Conservation (phyloP, 164 flowering plant genomes). For the Tinospora cordifolia region DNA sequence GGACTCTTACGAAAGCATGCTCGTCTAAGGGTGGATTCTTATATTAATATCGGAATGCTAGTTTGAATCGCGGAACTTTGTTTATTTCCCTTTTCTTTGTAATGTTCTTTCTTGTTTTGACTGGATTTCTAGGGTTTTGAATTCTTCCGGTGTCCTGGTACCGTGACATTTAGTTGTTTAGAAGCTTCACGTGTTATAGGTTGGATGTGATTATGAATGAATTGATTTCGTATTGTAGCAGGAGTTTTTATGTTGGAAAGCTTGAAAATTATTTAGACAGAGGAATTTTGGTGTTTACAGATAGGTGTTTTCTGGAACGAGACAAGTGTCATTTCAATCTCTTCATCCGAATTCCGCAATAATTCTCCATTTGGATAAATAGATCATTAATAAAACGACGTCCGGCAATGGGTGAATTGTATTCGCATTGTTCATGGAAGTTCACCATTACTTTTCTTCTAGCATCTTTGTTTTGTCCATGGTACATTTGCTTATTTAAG, state of each 20-base stretch:
- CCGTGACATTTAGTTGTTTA: not conserved
- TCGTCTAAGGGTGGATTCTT: not conserved
- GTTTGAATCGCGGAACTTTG: not conserved
- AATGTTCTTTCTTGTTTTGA: not conserved
- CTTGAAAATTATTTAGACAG: not conserved
- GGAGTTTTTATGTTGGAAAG: not conserved
- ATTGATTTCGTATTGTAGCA: not conserved
- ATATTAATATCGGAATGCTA: not conserved
- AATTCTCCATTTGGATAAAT: not conserved
- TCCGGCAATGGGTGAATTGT: not conserved
- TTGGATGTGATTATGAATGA: not conserved
- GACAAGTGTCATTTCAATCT: not conserved
- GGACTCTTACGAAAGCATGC: not conserved
- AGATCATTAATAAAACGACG: not conserved
- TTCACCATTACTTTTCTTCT: not conserved
- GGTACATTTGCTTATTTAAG: not conserved
- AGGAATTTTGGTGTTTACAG: not conserved
- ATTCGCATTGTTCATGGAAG: not conserved
- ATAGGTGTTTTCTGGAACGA: not conserved
- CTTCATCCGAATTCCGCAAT: not conserved
- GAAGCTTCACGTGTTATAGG: not conserved
- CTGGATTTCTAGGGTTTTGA: conserved; percentile 1
- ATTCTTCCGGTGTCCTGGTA: not conserved
- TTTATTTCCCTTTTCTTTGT: not conserved
- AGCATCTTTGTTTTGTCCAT: not conserved